Evolutionary conservation across 208 protist genomes (phyloP), one percentile per base, ranked within the genome.

Genomic region (Acanthamoeba divionensis): DNA sequence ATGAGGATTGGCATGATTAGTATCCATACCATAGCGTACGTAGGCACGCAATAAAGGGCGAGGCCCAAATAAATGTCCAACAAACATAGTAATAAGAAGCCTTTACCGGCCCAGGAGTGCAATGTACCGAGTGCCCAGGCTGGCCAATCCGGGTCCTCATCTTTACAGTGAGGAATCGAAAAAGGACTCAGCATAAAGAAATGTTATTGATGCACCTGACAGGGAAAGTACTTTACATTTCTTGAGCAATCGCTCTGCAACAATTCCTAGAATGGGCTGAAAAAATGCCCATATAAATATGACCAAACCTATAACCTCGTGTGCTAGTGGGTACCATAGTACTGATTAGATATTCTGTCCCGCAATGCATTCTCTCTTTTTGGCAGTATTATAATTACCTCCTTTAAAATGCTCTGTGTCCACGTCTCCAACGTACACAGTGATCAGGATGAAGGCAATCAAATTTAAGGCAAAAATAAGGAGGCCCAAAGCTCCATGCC

Each of bases 281-380:
- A 80, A 52, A n/a, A 80, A 80, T 44, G 69, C 12, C 31, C 69
- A 80, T 21, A 80, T 80, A 50, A 80, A 80, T 24, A 80, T 57
- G 36, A 80, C 57, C 26, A 80, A 26, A 15, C 69, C 69, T 38
- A 80, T 80, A 29, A 80, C 7, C 47, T 80, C 24, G 44, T 80
- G 69, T 50, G 69, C 69, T 80, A 44, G 8, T 26, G 8, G 0
- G 13, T 1, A 45, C 5, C 0, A 41, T 21, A 33, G 21, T 33
- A 12, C 0, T 47, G 65, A 50, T 10, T 45, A 29, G 44, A 45
- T 33, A 1, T 45, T n/a, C n/a, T n/a, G n/a, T n/a, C n/a, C n/a
- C n/a, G 38, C 12, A 24, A 24, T 21, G 18, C 18, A 38, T 31
- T 73, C 10, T 4, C 9, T 21, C 24, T 41, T 5, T n/a, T 36